These are phyloP conservation scores for Mycena indigotica DNA, from an alignment of 768 basidiomycete genomes.

Conservation along the genomic window DNA sequence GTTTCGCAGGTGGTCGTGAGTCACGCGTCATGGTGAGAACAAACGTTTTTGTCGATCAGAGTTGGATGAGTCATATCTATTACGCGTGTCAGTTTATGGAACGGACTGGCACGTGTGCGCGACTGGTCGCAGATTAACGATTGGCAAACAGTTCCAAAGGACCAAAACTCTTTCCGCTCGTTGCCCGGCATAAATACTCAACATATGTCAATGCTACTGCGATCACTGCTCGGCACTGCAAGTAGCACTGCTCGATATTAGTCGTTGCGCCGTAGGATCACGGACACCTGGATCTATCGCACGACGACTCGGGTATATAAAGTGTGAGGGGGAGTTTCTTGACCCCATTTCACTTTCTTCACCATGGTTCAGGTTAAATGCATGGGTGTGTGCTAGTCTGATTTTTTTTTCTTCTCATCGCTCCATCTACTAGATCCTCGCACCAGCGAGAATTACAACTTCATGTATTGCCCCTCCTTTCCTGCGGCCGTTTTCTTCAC, in stretches of 20 bases:
- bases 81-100: neutral
- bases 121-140: too few species aligned
- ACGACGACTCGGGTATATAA: slow-evolving; percentile 4
- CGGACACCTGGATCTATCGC: neutral
- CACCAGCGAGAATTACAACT: slow-evolving; percentile 11
- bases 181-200: too few species aligned
- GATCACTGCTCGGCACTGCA: too few species aligned
- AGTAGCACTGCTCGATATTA: too few species aligned
- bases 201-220: too few species aligned
- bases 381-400: neutral
- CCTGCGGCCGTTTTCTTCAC: slow-evolving; percentile 25
- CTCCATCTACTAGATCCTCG: slow-evolving; percentile 3
- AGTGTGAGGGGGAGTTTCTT: neutral
- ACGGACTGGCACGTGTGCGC: too few species aligned
- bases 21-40: slow-evolving; percentile 1
- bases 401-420: neutral
- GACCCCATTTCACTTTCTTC: neutral
- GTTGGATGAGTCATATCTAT: neutral
- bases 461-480: slow-evolving; percentile 24
- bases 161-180: too few species aligned
- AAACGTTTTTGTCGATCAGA: too few species aligned
- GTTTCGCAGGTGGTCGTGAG: slow-evolving; percentile 12
- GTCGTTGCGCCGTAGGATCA: neutral
- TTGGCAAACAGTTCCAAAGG: too few species aligned
- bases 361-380: slow-evolving; percentile 7